These are phyloP conservation scores for Candida tunisiensis DNA, from an alignment of 1,139 yeast species.

Conservation along the genomic window DNA sequence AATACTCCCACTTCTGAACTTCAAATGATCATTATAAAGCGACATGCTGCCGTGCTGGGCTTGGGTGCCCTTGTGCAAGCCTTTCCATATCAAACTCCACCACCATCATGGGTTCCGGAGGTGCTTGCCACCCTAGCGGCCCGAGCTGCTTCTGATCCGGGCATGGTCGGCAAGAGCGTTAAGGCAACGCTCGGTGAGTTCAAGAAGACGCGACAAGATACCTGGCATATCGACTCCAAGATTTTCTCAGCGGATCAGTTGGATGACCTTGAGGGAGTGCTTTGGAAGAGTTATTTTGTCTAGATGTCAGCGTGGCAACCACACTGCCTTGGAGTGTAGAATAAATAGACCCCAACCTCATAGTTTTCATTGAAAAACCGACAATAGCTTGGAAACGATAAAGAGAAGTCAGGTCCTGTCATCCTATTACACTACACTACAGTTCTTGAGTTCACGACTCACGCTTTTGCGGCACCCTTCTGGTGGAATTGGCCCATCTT, in stretches of 20 bases:
- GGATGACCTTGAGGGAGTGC: conserved; percentile 86
- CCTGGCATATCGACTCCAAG: conserved; percentile 84
- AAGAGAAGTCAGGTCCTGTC: no score
- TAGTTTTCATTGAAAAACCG: no score
- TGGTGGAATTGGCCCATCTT: no score
- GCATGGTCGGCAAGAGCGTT: conserved; percentile 72
- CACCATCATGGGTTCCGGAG: conserved; percentile 79
- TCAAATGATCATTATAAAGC: conserved; percentile 21
- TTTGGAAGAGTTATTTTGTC: conserved; percentile 86
- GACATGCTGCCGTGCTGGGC: conserved; percentile 86
- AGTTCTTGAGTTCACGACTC: no score
- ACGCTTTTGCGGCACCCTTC: no score
- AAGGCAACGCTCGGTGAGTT: conserved; percentile 70
- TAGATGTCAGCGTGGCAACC: no score
- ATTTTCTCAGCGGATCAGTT: conserved; percentile 66
- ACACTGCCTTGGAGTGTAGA: no score
- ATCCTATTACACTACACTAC: no score
- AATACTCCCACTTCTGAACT: conserved; percentile 7
- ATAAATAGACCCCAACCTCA: no score
- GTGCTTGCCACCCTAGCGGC: conserved; percentile 55
- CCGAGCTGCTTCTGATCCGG: conserved; percentile 50
- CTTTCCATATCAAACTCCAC: conserved; percentile 81
- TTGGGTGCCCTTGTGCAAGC: conserved; percentile 82
- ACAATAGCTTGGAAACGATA: no score
- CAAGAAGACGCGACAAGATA: conserved; percentile 85